Conservation (phyloP, 345 rosid species). For the Lenwebbia sp. region DNA sequence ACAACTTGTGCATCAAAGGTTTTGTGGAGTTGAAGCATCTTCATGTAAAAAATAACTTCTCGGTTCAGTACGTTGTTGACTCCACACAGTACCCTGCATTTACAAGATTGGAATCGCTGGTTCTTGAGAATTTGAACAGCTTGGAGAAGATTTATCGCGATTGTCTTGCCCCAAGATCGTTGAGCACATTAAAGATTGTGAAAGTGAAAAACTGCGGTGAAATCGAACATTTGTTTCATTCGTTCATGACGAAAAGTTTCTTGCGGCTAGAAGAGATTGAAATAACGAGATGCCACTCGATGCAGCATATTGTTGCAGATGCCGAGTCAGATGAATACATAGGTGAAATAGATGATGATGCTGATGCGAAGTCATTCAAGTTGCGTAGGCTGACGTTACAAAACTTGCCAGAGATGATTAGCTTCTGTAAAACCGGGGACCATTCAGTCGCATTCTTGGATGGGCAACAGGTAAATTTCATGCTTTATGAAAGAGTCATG, state of each 20-base stretch:
- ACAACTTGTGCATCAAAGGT: neutral
- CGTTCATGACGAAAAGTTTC: neutral
- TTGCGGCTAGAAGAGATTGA: neutral
- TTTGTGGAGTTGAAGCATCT: slow-evolving; percentile 9
- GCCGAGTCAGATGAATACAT: rapidly evolving
- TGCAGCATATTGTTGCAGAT: rapidly evolving
- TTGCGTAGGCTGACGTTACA: neutral
- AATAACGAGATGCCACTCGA: rapidly evolving
- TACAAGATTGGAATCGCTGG: slow-evolving; percentile 7
- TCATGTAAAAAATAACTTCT: neutral
- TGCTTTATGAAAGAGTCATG: no score
- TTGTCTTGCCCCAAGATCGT: neutral
- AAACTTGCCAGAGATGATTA: neutral
- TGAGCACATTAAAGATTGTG: neutral
- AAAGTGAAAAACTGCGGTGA: neutral
- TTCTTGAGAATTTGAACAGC: neutral
- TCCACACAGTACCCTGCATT: neutral
- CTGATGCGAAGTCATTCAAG: rapidly evolving
- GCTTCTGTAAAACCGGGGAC: rapidly evolving
- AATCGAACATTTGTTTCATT: neutral
- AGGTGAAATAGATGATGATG: neutral
- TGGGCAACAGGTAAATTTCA: neutral
- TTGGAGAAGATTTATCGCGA: slow-evolving; percentile 11
- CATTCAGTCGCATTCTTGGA: rapidly evolving
- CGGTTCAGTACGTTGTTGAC: neutral